Percentiles rank a stretch among this genome's conserved stretches.
These are phyloP conservation scores for Sphaerosporella brunnea DNA, from an alignment of 495 filamentous ascomycete genomes.

Conservation along the genomic window DNA sequence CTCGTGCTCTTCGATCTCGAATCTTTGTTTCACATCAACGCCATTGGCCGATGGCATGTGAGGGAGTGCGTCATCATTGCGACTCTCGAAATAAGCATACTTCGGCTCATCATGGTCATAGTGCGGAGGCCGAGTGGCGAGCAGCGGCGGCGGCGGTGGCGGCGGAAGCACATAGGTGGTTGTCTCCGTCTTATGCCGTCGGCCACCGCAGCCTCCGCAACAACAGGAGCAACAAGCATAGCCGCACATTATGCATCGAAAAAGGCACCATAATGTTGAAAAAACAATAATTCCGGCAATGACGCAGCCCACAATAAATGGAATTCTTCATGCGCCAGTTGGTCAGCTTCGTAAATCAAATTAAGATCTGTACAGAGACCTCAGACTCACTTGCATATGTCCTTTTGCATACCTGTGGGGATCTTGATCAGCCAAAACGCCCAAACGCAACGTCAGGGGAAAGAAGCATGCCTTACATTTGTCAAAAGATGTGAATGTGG, in stretches of 20 bases:
- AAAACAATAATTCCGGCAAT: conserved; percentile 14
- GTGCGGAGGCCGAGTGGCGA: conserved; percentile 12
- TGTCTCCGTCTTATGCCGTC: neutral
- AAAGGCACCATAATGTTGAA: conserved; percentile 17
- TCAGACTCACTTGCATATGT: neutral
- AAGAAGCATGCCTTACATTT: conserved; percentile 2
- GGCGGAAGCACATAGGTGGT: conserved; percentile 1
- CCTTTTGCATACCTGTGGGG: conserved; percentile 1
- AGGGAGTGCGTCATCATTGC: conserved; percentile 17
- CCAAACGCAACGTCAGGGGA: neutral
- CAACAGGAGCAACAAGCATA: conserved; percentile 21
- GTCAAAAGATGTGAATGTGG: neutral
- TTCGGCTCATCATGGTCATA: conserved; percentile 10
- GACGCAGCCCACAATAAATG: conserved; percentile 22
- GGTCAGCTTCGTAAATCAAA: neutral
- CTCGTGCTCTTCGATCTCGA: conserved; percentile 19
- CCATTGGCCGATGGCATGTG: conserved; percentile 17
- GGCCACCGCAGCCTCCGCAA: conserved; percentile 20
- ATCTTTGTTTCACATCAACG: conserved; percentile 11
- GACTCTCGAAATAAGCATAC: conserved; percentile 17
- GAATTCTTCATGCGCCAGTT: conserved; percentile 9
- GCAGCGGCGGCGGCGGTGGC: conserved; percentile 2
- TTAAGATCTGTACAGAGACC: neutral
- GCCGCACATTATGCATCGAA: conserved; percentile 21
- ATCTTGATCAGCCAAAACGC: neutral